A percentile compares a stretch with the other conserved stretches of the same genome.
Conservation (phyloP, 2,329 filamentous ascomycete genomes). For the Penicillium sp. region DNA sequence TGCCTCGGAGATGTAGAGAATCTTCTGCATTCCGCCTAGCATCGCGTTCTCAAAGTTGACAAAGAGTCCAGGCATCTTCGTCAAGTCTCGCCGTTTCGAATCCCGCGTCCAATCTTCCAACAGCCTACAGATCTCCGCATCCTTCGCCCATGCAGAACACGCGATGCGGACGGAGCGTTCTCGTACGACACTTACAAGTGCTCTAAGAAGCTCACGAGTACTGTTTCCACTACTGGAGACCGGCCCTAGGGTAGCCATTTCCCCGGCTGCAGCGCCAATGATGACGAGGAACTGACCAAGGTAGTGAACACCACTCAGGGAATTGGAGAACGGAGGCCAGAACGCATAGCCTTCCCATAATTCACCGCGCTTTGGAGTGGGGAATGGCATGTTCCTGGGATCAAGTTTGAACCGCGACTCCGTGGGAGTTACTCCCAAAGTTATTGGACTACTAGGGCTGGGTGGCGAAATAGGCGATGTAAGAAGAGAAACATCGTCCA, state of each 20-base stretch:
- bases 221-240: conserved; percentile 60
- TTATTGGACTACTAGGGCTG: conserved; percentile 69
- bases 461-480: conserved; percentile 77
- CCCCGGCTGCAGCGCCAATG: conserved; percentile 83
- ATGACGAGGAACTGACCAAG: conserved; percentile 80
- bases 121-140: conserved; percentile 89
- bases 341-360: conserved; percentile 94
- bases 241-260: conserved; percentile 77
- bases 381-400: conserved; percentile 73
- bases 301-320: conserved; percentile 89
- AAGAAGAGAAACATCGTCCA: conserved; percentile 86
- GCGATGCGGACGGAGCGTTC: conserved; percentile 86
- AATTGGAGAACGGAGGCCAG: conserved; percentile 93
- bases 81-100: conserved; percentile 81
- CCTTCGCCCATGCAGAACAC: conserved; percentile 89
- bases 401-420: conserved; percentile 83
- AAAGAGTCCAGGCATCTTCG: conserved; percentile 87
- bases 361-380: conserved; percentile 78
- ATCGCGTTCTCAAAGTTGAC: conserved; percentile 82
- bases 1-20: conserved; percentile 88
- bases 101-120: conserved; percentile 93
- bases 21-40: conserved; percentile 88
- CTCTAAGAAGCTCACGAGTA: conserved; percentile 72
- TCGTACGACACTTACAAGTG: conserved; percentile 75
- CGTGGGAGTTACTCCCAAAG: conserved; percentile 57